Conservation (phyloP, 2,329 filamentous ascomycete species). For the Monosporascus sp. region DNA sequence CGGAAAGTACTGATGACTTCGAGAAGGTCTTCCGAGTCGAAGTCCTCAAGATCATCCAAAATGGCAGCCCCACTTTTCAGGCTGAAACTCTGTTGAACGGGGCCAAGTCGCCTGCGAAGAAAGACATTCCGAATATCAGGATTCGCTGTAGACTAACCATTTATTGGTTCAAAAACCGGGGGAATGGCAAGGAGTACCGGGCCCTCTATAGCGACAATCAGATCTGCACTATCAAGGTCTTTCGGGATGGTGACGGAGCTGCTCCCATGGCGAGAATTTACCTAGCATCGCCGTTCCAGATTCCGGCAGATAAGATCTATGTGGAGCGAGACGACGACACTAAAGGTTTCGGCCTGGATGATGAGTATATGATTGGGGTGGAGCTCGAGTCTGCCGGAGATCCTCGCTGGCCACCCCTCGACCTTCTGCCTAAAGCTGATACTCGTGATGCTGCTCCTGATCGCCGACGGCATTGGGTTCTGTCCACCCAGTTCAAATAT, state of each 20-base stretch:
- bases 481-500: conserved; percentile 22
- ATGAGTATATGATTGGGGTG: conserved; percentile 44
- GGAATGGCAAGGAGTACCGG: conserved; percentile 28
- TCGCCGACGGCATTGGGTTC: conserved; percentile 22
- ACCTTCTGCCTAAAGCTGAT: conserved; percentile 27
- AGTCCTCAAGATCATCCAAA: conserved; percentile 47
- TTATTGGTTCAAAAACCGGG: conserved; percentile 19
- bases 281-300: conserved; percentile 42
- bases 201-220: conserved; percentile 50
- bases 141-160: conserved; percentile 40
- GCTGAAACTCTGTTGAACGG: conserved; percentile 30
- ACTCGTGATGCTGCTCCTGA: conserved; percentile 18
- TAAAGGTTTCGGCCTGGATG: conserved; percentile 40
- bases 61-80: conserved; percentile 36
- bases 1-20: conserved; percentile 19
- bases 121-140: conserved; percentile 29
- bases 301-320: conserved; percentile 47
- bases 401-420: conserved; percentile 47
- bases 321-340: conserved; percentile 41
- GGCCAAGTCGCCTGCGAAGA: conserved; percentile 27
- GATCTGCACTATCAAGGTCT: conserved; percentile 45
- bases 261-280: conserved; percentile 43
- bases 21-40: conserved; percentile 45
- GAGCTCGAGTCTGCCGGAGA: conserved; percentile 48
- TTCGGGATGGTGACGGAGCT: conserved; percentile 40